These are phyloP conservation scores for Oxytropis ochrocephala DNA, from an alignment of 306 rosid species.

Conservation along the genomic window DNA sequence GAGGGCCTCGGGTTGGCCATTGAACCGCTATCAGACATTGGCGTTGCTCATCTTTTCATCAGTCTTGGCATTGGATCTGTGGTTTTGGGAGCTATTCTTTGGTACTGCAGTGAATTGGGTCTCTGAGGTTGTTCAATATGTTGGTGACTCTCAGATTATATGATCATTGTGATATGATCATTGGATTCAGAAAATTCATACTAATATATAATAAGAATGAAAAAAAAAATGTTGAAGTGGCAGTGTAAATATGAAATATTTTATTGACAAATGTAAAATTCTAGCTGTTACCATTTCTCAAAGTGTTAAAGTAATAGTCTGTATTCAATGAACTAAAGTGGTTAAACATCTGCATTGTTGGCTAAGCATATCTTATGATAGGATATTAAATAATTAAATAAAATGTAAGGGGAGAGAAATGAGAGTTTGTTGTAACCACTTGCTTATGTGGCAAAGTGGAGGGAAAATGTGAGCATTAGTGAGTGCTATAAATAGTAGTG, in stretches of 20 bases:
- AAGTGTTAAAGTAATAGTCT: slow-evolving; percentile 5
- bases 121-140: slow-evolving; percentile 38
- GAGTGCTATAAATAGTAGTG: no score
- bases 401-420: no score
- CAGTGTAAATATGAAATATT: slow-evolving; percentile 30
- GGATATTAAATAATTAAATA: no score
- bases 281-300: background rate
- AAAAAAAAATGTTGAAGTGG: slow-evolving; percentile 7
- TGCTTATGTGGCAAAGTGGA: no score
- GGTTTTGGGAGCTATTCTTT: slow-evolving; percentile 93
- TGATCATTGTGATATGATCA: slow-evolving; percentile 45
- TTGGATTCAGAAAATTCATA: slow-evolving; percentile 9
- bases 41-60: slow-evolving; percentile 88
- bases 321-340: background rate
- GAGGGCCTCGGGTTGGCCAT: slow-evolving; percentile 80
- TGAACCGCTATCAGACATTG: slow-evolving; percentile 92
- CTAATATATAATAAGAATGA: background rate
- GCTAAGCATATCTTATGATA: background rate
- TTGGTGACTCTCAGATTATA: slow-evolving; percentile 45
- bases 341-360: background rate
- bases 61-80: slow-evolving; percentile 81
- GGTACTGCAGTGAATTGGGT: slow-evolving; percentile 63
- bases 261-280: slow-evolving; percentile 6
- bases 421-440: no score
- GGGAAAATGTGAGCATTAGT: no score